phyloP scores from a whole-genome alignment of 106 monocot genomes.

The Xerophyta viscosa region DNA sequence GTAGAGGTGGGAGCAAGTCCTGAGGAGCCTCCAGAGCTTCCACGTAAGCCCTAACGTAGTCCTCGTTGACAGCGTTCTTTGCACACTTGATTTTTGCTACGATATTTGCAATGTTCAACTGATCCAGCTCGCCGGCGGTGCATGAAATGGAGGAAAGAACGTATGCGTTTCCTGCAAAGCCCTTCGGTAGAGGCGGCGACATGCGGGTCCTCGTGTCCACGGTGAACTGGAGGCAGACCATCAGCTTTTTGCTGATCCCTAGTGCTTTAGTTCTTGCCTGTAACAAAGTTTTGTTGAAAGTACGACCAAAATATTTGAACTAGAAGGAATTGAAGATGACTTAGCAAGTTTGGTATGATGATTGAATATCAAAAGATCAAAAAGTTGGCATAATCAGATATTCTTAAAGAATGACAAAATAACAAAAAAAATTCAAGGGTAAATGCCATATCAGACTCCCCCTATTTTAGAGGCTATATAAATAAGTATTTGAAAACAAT shows the following conservation, averaged over 20 bases:
- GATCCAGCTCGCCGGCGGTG: slow-evolving; percentile 16
- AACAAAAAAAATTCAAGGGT: no score
- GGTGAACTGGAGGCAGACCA: slow-evolving; percentile 37
- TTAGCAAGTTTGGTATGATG: no score
- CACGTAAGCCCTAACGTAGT: slow-evolving; percentile 28
- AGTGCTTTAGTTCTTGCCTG: slow-evolving; percentile 39
- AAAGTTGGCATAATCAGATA: no score
- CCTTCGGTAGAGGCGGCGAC: slow-evolving; percentile 22
- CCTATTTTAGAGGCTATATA: no score
- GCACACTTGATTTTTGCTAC: slow-evolving; percentile 27
- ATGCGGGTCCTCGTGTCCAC: slow-evolving; percentile 26
- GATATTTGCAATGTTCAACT: slow-evolving; percentile 9
- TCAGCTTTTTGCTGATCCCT: slow-evolving; percentile 11
- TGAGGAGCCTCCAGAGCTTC: slow-evolving; percentile 26
- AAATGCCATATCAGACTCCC: no score
- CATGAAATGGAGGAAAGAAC: slow-evolving; percentile 37
- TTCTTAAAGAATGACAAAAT: no score
- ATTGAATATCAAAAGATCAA: no score
- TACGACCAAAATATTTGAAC: no score
- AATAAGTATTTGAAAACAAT: no score
- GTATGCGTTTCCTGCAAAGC: slow-evolving; percentile 41
- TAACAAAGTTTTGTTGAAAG: background rate
- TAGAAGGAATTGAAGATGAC: no score
- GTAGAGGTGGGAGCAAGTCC: slow-evolving; percentile 16
- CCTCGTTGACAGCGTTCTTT: slow-evolving; percentile 12